Evolutionary conservation across 78 protist species (phyloP).

Genomic region (Protostelium mycophagum): DNA sequence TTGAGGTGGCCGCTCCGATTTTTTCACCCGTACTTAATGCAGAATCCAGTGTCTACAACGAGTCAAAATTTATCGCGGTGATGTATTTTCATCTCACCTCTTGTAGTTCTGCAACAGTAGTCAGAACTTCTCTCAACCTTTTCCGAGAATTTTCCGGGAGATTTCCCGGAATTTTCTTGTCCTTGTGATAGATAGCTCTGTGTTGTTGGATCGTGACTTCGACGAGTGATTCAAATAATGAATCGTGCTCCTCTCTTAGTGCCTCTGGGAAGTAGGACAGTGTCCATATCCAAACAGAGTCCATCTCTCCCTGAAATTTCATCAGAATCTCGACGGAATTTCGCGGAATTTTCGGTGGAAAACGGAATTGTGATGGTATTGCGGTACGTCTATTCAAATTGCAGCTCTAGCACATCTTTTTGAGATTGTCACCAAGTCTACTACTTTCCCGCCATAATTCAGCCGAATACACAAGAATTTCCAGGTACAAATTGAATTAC

Average conservation of each 20-base stretch:
- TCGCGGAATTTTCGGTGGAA: no score
- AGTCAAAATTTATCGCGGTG: background rate
- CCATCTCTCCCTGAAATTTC: background rate
- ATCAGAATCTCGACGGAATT: background rate
- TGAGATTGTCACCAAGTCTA: no score
- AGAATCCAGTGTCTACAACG: background rate
- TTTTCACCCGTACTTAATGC: background rate
- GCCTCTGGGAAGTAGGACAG: background rate
- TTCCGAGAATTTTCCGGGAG: no score
- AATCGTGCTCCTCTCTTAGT: background rate
- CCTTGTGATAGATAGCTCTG: no score
- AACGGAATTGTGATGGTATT: no score
- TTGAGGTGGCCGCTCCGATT: background rate
- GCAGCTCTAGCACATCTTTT: no score
- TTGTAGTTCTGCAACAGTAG: background rate
- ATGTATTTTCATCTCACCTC: background rate
- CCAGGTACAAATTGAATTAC: no score
- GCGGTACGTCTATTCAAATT: no score
- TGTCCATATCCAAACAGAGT: background rate
- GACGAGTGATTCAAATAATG: background rate
- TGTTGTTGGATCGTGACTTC: background rate
- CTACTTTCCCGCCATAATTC: no score
- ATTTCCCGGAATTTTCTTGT: no score
- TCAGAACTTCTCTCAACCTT: background rate
- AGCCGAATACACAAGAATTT: no score